Evolutionary conservation across 2,329 filamentous ascomycete species (phyloP).

Genomic region (Nemania bipapillata): DNA sequence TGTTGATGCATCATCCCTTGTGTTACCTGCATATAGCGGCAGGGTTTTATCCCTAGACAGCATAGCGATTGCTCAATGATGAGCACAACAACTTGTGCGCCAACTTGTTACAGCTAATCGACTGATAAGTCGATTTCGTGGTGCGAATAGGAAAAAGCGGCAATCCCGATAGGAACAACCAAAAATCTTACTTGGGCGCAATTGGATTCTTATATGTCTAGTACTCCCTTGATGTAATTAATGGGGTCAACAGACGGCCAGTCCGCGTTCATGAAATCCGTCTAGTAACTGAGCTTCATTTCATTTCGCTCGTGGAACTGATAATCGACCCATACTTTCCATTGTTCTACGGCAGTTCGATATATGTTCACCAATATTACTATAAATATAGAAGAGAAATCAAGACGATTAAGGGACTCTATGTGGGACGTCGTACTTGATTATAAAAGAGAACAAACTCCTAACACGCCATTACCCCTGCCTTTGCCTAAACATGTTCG

Average conservation of each 20-base stretch:
- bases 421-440: conserved; percentile 19
- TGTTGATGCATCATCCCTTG: no score
- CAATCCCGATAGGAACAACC: background rate
- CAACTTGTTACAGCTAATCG: no score
- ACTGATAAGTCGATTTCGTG: no score
- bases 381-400: background rate
- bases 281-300: background rate
- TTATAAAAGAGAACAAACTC: conserved; percentile 36
- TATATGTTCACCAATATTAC: background rate
- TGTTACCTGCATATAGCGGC: no score
- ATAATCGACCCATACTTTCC: background rate
- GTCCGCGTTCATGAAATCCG: background rate
- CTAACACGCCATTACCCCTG: conserved; percentile 37
- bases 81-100: background rate
- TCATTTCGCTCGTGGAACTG: background rate
- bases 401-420: background rate
- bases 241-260: background rate
- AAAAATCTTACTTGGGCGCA: background rate
- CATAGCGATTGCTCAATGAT: background rate
- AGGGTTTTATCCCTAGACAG: no score
- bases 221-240: no score
- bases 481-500: conserved; percentile 30
- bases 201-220: no score
- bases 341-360: background rate
- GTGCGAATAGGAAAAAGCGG: no score